These are phyloP conservation scores for Pythium aquatile DNA, from an alignment of 352 stramenopile genomes.

Conservation along the genomic window DNA sequence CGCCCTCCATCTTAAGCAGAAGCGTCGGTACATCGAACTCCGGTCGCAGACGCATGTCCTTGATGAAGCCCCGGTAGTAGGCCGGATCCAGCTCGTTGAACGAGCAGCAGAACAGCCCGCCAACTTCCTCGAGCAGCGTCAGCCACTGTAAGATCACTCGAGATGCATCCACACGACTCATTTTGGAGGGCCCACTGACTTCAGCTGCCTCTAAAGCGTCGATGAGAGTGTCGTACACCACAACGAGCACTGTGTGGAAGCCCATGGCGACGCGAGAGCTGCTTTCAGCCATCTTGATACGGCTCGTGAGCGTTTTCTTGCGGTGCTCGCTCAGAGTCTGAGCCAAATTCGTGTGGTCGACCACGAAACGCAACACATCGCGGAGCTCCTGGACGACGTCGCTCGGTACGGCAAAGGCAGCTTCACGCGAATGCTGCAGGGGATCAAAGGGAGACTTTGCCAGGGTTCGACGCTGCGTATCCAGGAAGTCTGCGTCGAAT, in stretches of 20 bases:
- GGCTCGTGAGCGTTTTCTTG: conserved; percentile 36
- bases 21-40: conserved; percentile 37
- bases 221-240: conserved; percentile 41
- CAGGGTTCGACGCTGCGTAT: not conserved
- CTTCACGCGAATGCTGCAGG: not conserved
- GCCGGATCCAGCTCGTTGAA: conserved; percentile 38
- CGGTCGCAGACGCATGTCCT: conserved; percentile 33
- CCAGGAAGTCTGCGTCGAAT: conserved; percentile 40
- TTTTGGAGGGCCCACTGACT: not conserved
- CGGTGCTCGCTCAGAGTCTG: conserved; percentile 37
- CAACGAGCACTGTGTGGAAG: conserved; percentile 36
- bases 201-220: conserved; percentile 23
- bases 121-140: conserved; percentile 39
- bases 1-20: conserved; percentile 40
- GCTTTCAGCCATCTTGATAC: conserved; percentile 31
- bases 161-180: not conserved
- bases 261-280: conserved; percentile 35
- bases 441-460: not conserved
- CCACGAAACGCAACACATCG: conserved; percentile 30
- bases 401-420: not conserved
- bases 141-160: conserved; percentile 29
- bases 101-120: conserved; percentile 37
- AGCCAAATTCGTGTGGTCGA: conserved; percentile 31
- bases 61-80: conserved; percentile 36
- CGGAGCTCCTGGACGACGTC: conserved; percentile 28